Evolutionary conservation across 2,329 filamentous ascomycete species (phyloP).

Genomic region (Arthrobotrys iridis): DNA sequence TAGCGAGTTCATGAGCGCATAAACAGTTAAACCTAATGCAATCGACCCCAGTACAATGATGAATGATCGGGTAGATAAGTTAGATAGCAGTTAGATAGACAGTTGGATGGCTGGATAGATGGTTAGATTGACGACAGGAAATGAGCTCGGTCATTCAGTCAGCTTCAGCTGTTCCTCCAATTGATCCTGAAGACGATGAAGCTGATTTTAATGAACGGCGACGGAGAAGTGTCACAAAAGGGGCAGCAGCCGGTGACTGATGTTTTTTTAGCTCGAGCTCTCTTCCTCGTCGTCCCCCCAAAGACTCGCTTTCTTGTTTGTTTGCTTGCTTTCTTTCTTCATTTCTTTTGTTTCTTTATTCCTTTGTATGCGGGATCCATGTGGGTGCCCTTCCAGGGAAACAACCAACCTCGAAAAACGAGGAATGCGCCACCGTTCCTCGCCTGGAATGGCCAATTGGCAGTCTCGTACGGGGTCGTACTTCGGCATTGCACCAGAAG

Average conservation of each 20-base stretch:
- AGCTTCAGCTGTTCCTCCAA: not conserved
- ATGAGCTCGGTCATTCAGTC: not conserved
- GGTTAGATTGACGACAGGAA: not conserved
- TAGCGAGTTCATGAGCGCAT: constrained; percentile 16
- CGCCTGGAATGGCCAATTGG: constrained; percentile 34
- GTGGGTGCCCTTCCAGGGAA: too few relatives aligned
- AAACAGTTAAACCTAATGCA: not conserved
- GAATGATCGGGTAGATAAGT: not conserved
- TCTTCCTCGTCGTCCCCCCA: not conserved
- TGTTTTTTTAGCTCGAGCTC: not conserved
- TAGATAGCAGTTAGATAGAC: not conserved
- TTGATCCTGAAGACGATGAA: not conserved
- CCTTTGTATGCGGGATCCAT: constrained; percentile 1
- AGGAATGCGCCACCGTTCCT: constrained; percentile 47
- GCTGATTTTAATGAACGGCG: not conserved
- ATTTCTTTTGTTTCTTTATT: not conserved
- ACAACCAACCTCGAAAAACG: not conserved
- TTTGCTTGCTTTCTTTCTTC: not conserved
- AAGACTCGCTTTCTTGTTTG: not conserved
- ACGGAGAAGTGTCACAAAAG: constrained; percentile 29
- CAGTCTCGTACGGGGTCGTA: constrained; percentile 29
- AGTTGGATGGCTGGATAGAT: not conserved
- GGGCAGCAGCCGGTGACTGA: constrained; percentile 25
- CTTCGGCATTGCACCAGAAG: constrained; percentile 43
- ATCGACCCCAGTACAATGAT: not conserved